These are phyloP conservation scores for Plasmopara halstedii DNA, from an alignment of 352 stramenopile genomes.

Conservation along the genomic window DNA sequence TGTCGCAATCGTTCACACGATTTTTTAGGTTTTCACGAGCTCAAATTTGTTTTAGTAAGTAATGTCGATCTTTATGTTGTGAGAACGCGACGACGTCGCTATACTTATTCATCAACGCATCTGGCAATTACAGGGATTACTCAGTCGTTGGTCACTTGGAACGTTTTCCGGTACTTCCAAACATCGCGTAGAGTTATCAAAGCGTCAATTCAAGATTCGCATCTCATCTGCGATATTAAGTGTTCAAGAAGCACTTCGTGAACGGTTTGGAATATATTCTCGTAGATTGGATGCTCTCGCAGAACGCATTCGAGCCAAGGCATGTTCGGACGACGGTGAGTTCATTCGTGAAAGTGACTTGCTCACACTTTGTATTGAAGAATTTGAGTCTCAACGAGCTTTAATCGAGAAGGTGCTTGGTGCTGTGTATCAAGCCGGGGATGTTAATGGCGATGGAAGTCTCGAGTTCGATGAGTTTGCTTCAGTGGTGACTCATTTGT, in stretches of 20 bases:
- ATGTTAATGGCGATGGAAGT: slow-evolving; percentile 57
- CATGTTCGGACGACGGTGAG: slow-evolving; percentile 36
- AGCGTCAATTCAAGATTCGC: slow-evolving; percentile 55
- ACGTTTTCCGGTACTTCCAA: too few relatives aligned
- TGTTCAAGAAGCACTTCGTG: slow-evolving; percentile 44
- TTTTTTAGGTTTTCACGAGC: slow-evolving; percentile 57
- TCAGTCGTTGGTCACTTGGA: too few relatives aligned
- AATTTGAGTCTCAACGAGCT: slow-evolving; percentile 40
- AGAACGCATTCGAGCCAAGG: slow-evolving; percentile 31
- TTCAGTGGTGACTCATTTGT: slow-evolving; percentile 46
- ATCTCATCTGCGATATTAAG: slow-evolving; percentile 39
- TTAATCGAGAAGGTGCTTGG: slow-evolving; percentile 64
- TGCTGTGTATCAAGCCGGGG: slow-evolving; percentile 58
- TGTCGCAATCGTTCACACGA: slow-evolving; percentile 8
- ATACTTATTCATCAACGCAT: too few relatives aligned
- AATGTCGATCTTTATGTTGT: neutral
- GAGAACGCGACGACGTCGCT: too few relatives aligned
- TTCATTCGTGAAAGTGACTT: slow-evolving; percentile 59
- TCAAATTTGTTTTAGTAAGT: slow-evolving; percentile 64
- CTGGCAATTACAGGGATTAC: too few relatives aligned
- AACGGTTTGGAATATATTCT: slow-evolving; percentile 63
- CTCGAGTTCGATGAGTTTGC: slow-evolving; percentile 75
- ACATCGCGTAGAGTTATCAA: slow-evolving; percentile 43
- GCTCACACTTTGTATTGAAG: slow-evolving; percentile 49
- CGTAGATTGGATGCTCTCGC: slow-evolving; percentile 39